Conservation (phyloP, 805 yeast genomes). For the Cyberlindnera americana region DNA sequence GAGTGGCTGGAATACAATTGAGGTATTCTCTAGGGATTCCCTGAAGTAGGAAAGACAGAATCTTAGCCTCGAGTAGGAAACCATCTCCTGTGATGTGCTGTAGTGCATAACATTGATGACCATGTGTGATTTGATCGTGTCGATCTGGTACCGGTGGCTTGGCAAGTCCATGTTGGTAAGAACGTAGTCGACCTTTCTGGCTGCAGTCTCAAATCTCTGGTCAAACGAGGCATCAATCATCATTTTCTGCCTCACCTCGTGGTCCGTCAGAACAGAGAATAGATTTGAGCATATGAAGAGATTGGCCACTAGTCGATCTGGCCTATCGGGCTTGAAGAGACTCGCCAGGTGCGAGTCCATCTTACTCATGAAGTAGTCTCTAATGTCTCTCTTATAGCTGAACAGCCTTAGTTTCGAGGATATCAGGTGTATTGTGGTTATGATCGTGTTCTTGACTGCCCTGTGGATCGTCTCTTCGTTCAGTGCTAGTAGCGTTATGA, state of each 20-base stretch:
- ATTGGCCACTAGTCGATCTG: conserved; percentile 11
- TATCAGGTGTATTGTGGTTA: conserved; percentile 21
- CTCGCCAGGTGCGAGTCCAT: conserved; percentile 15
- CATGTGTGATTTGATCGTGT: conserved; percentile 23
- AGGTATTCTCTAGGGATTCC: conserved; percentile 5
- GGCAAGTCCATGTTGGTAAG: conserved; percentile 9
- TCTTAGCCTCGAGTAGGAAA: conserved; percentile 14
- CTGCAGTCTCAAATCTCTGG: conserved; percentile 22
- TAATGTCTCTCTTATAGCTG: conserved; percentile 21
- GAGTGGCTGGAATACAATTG: conserved; percentile 8
- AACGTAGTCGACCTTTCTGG: conserved; percentile 23
- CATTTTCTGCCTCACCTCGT: conserved; percentile 21
- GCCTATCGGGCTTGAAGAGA: conserved; percentile 16
- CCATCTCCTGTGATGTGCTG: conserved; percentile 15
- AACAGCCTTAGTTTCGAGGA: conserved; percentile 21
- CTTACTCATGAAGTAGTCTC: conserved; percentile 11
- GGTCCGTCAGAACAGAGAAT: conserved; percentile 23
- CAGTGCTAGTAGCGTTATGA: conserved; percentile 18
- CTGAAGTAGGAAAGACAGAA: conserved; percentile 14
- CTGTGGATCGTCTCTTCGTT: conserved; percentile 14
- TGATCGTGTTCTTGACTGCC: conserved; percentile 20
- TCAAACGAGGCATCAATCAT: conserved; percentile 23
- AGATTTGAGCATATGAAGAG: conserved; percentile 20
- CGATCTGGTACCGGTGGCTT: conserved; percentile 10
- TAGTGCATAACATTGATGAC: conserved; percentile 17